Evolutionary conservation across 306 rosid genomes (phyloP).

Genomic region (Oemleria cerasiformis): DNA sequence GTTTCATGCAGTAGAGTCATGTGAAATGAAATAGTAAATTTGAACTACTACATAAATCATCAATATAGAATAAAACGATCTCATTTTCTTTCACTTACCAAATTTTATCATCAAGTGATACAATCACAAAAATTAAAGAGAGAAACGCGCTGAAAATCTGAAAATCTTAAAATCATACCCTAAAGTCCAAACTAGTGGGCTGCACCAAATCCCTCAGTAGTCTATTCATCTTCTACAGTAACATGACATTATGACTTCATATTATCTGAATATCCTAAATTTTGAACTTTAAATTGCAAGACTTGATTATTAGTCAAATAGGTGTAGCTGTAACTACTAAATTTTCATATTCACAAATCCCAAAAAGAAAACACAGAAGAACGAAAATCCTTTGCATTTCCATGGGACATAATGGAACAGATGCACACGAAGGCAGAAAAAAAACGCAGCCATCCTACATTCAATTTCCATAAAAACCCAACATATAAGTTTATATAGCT

Average conservation of each 20-base stretch:
- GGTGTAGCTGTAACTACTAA: background rate
- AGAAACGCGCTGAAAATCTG: background rate
- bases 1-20: too few species aligned
- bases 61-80: background rate
- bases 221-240: background rate
- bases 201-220: background rate
- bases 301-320: background rate
- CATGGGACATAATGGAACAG: background rate
- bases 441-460: background rate
- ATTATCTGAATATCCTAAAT: too few species aligned
- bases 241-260: background rate
- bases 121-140: too few species aligned
- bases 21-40: too few species aligned
- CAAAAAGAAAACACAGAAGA: too few species aligned
- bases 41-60: background rate
- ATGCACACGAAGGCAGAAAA: background rate
- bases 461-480: background rate
- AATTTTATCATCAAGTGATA: too few species aligned
- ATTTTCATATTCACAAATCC: background rate
- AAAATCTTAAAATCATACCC: background rate
- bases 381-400: background rate
- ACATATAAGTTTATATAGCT: slow-evolving; percentile 1
- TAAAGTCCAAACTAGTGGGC: background rate
- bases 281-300: background rate
- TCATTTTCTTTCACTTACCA: background rate